Conservation (phyloP, 164 flowering plant species). For the Magnolia changhungtana region DNA sequence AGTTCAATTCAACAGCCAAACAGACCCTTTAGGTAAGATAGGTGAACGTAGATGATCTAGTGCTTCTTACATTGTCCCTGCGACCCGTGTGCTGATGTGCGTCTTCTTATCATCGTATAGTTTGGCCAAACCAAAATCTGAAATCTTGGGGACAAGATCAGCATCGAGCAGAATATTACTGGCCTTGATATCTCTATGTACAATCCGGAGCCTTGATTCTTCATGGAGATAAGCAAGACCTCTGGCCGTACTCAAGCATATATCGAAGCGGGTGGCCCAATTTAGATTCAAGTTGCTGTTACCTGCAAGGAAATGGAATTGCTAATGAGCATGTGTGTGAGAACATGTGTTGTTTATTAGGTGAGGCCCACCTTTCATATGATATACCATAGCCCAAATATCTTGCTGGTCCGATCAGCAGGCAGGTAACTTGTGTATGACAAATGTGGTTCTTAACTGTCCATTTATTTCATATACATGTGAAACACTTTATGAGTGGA, state of each 20-base stretch:
- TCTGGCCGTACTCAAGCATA: conserved; percentile 19
- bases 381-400: background rate
- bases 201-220: conserved; percentile 16
- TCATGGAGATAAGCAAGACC: conserved; percentile 21
- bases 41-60: no score
- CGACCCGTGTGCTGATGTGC: conserved; percentile 42
- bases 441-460: background rate
- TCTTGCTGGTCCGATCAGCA: background rate
- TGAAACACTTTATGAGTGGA: background rate
- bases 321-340: background rate
- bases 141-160: conserved; percentile 34
- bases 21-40: no score
- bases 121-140: conserved; percentile 50
- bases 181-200: conserved; percentile 21
- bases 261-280: conserved; percentile 14
- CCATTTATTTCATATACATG: background rate
- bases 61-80: conserved; percentile 37
- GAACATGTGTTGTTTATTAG: background rate
- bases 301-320: background rate
- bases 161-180: conserved; percentile 23
- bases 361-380: background rate
- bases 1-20: no score
- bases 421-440: background rate
- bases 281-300: conserved; percentile 2
- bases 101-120: conserved; percentile 35